Percentiles rank a stretch among this genome's conserved stretches.
Evolutionary conservation across 371 early-diverging fungal species (phyloP).

Genomic region (Mortierella sp.): DNA sequence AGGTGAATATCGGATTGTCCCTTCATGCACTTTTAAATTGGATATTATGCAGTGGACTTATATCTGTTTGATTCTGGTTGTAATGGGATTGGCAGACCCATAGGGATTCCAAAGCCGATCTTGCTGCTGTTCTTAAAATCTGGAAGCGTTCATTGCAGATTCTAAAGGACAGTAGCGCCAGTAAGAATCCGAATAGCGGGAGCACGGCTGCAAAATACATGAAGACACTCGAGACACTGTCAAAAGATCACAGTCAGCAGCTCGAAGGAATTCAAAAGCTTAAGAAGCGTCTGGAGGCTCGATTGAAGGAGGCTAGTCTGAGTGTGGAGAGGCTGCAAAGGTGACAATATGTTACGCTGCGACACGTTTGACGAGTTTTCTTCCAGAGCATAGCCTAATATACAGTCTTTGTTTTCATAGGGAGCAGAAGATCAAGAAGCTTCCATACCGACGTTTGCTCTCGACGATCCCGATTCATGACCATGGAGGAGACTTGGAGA

Average conservation of each 20-base stretch:
- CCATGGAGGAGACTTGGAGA: not conserved
- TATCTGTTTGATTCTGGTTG: too few relatives aligned
- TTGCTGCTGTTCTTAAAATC: slow-evolving; percentile 5
- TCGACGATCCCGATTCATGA: slow-evolving; percentile 3
- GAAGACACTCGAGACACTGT: slow-evolving; percentile 12
- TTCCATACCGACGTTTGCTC: slow-evolving; percentile 33
- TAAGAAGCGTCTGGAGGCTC: slow-evolving; percentile 7
- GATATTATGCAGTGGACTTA: not conserved
- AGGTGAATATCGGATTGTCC: too few relatives aligned
- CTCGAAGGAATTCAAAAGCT: slow-evolving; percentile 14
- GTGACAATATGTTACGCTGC: not conserved
- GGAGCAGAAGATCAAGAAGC: slow-evolving; percentile 8
- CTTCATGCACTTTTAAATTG: not conserved
- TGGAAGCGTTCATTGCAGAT: slow-evolving; percentile 26
- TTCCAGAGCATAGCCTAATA: not conserved
- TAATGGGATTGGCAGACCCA: not conserved
- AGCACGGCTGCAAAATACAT: not conserved
- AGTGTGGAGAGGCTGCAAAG: slow-evolving; percentile 26
- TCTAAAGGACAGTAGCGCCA: not conserved
- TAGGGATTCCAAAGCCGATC: slow-evolving; percentile 8
- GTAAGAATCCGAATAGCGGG: too few relatives aligned
- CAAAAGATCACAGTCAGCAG: slow-evolving; percentile 8
- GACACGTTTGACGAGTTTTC: too few relatives aligned
- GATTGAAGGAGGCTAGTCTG: slow-evolving; percentile 16
- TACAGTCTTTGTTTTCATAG: slow-evolving; percentile 1